A percentile compares a stretch with the other conserved stretches of the same genome.
phyloP scores from a whole-genome alignment of 441 rosid species.

The Aleurites moluccanus region DNA sequence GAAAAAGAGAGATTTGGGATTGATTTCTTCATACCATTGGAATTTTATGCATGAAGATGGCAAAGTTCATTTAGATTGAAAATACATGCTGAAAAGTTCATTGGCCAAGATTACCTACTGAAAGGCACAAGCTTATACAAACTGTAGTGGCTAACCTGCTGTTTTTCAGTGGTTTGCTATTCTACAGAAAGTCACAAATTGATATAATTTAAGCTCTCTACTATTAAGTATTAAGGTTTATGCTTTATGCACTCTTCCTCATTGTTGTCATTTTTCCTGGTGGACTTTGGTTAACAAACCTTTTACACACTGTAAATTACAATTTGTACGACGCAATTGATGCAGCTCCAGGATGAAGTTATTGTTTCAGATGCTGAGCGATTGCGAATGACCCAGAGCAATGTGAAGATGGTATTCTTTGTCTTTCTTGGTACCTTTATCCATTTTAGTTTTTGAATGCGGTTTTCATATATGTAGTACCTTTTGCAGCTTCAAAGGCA shows the following conservation, averaged over 20 bases:
- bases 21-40: not conserved
- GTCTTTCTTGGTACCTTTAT: not conserved
- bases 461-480: constrained; percentile 20
- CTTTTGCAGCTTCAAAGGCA: constrained; percentile 85
- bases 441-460: constrained; percentile 20
- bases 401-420: constrained; percentile 76
- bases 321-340: constrained; percentile 20
- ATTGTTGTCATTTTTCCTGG: not conserved
- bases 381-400: constrained; percentile 81
- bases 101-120: not conserved
- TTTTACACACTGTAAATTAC: not conserved
- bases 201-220: not conserved
- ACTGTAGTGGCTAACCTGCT: not conserved
- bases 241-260: not conserved
- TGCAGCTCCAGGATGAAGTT: constrained; percentile 98
- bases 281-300: constrained; percentile 5
- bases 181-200: not conserved
- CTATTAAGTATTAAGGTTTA: constrained; percentile 7
- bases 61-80: constrained; percentile 7
- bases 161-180: constrained; percentile 3
- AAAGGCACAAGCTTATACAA: constrained; percentile 1
- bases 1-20: not conserved
- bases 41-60: not conserved
- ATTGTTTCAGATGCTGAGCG: constrained; percentile 92
- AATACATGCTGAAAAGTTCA: not conserved